Percentiles rank a stretch among this genome's conserved stretches.
phyloP scores from a whole-genome alignment of 2,329 filamentous ascomycete genomes.

The Fusarium sororula region DNA sequence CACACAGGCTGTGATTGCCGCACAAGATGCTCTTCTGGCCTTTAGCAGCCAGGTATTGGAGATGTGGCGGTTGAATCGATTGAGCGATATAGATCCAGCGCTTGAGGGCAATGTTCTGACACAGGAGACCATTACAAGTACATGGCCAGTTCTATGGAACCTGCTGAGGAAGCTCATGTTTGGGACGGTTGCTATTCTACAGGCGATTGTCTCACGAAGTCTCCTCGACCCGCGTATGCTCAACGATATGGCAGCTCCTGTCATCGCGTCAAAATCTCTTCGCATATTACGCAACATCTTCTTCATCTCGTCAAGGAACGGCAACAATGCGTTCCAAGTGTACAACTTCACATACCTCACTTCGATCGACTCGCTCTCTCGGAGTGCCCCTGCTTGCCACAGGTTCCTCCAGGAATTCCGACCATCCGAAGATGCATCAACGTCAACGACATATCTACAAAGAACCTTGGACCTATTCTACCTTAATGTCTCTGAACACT shows the following conservation, averaged over 20 bases:
- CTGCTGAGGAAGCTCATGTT: constrained; percentile 80
- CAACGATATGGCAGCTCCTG: constrained; percentile 61
- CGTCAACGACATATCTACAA: constrained; percentile 58
- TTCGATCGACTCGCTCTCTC: constrained; percentile 81
- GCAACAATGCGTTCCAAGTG: constrained; percentile 79
- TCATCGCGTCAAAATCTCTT: constrained; percentile 75
- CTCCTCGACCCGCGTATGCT: constrained; percentile 61
- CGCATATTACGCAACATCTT: constrained; percentile 79
- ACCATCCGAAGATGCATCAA: constrained; percentile 48
- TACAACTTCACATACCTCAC: constrained; percentile 86
- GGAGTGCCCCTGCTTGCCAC: constrained; percentile 72
- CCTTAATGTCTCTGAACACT: constrained; percentile 85
- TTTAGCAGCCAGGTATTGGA: constrained; percentile 74
- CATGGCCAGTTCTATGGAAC: constrained; percentile 78
- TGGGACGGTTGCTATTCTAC: constrained; percentile 76
- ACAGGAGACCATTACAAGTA: constrained; percentile 70
- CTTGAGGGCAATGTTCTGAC: constrained; percentile 72
- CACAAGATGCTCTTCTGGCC: constrained; percentile 69
- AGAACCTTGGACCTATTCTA: constrained; percentile 86
- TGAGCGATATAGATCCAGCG: constrained; percentile 76
- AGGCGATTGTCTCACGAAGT: constrained; percentile 74
- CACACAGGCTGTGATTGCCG: constrained; percentile 56
- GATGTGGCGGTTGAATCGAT: constrained; percentile 78
- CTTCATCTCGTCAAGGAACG: constrained; percentile 81
- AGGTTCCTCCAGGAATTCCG: constrained; percentile 73